Percentiles rank a stretch among this genome's conserved stretches.
Conservation (phyloP, 1,284 basidiomycete species). For the Ceratobasidium papillatum region DNA sequence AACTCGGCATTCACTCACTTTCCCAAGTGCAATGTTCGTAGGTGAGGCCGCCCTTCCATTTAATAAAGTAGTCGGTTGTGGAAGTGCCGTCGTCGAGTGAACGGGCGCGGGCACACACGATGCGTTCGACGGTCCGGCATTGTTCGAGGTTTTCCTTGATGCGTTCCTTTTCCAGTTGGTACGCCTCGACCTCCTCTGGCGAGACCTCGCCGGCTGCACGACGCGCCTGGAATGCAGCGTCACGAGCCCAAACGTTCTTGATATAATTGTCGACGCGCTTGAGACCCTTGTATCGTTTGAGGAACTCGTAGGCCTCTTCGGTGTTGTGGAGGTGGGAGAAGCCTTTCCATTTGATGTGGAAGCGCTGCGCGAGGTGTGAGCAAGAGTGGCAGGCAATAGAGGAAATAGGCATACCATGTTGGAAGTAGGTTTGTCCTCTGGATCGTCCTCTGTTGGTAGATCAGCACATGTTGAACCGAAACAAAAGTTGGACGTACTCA, state of each 20-base stretch:
- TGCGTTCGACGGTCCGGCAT: constrained; percentile 91
- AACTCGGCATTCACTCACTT: constrained; percentile 54
- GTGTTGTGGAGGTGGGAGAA: constrained; percentile 97
- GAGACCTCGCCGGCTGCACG: constrained; percentile 74
- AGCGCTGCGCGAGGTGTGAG: constrained; percentile 66
- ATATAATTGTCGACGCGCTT: constrained; percentile 99
- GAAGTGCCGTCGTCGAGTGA: constrained; percentile 61
- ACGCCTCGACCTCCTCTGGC: constrained; percentile 89
- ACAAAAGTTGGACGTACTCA: constrained; percentile 47
- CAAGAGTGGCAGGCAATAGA: constrained; percentile 8
- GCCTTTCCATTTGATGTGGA: constrained; percentile 95
- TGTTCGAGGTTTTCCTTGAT: constrained; percentile 89
- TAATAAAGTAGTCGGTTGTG: constrained; percentile 92
- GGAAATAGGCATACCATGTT: constrained; percentile 73
- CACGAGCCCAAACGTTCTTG: constrained; percentile 68
- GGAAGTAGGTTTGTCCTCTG: constrained; percentile 80
- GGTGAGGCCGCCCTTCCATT: constrained; percentile 90
- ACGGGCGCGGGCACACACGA: constrained; percentile 83
- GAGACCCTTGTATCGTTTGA: constrained; percentile 91
- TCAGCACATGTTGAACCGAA: neutral
- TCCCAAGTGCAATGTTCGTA: constrained; percentile 99
- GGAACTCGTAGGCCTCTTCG: constrained; percentile 94
- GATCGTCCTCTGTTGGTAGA: constrained; percentile 62
- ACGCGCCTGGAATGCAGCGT: constrained; percentile 77
- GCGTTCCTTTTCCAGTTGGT: constrained; percentile 89